phyloP scores from a whole-genome alignment of 2,329 filamentous ascomycete genomes.

The Uncinocarpus reesii region DNA sequence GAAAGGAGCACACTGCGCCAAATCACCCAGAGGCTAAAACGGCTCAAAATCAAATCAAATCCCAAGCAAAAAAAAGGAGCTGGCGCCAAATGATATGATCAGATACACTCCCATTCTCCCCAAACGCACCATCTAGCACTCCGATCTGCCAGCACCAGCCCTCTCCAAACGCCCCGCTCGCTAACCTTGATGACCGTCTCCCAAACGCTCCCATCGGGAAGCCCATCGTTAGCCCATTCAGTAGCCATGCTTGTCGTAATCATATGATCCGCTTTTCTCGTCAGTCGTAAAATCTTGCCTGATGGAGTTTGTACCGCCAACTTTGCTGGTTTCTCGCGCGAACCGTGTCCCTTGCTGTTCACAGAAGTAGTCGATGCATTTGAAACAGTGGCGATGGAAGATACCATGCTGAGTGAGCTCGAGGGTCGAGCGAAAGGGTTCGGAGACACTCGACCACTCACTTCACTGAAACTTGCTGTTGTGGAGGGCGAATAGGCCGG shows the following conservation, averaged over 20 bases:
- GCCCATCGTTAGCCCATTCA: constrained; percentile 30
- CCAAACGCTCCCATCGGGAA: constrained; percentile 48
- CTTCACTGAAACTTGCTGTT: constrained; percentile 28
- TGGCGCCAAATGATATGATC: constrained; percentile 18
- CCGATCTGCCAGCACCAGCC: constrained; percentile 53
- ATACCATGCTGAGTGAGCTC: constrained; percentile 52
- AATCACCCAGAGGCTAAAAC: constrained; percentile 6
- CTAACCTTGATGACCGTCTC: constrained; percentile 59
- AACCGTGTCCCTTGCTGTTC: constrained; percentile 17
- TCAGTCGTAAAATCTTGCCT: constrained; percentile 76
- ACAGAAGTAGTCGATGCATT: constrained; percentile 21
- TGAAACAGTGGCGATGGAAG: constrained; percentile 45
- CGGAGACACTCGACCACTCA: constrained; percentile 41
- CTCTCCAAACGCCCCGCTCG: constrained; percentile 53
- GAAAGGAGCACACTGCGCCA: constrained; percentile 7
- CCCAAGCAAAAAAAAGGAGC: not conserved
- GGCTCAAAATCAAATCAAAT: constrained; percentile 4
- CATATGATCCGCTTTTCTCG: constrained; percentile 40
- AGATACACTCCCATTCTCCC: constrained; percentile 54
- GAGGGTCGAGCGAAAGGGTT: constrained; percentile 45
- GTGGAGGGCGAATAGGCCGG: constrained; percentile 50
- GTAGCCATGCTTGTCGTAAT: constrained; percentile 25
- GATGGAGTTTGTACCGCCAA: constrained; percentile 87
- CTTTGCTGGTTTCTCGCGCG: constrained; percentile 72
- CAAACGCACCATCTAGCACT: constrained; percentile 61